Evolutionary conservation across 805 yeast genomes (phyloP).

Genomic region (Wickerhamiella qilinensis): DNA sequence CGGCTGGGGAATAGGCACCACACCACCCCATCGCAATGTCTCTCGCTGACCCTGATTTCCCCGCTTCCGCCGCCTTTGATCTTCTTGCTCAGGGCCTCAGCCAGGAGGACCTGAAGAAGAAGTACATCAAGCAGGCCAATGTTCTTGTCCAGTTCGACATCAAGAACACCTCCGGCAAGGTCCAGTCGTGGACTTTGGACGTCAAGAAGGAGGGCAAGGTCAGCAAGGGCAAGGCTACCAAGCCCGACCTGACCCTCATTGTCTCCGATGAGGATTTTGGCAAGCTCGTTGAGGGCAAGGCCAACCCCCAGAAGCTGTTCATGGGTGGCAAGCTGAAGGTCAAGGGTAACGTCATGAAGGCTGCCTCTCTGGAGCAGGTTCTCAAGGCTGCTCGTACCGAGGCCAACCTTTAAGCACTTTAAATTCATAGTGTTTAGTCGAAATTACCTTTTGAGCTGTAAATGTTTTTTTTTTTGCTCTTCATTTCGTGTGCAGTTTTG

Average conservation of each 20-base stretch:
- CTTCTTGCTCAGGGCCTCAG: constrained; percentile 19
- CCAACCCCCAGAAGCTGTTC: constrained; percentile 71
- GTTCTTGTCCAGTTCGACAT: constrained; percentile 52
- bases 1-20: not conserved
- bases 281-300: constrained; percentile 58
- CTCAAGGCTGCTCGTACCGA: constrained; percentile 38
- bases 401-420: constrained; percentile 28
- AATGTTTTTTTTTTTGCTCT: no score
- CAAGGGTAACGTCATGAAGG: constrained; percentile 85
- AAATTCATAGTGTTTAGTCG: not conserved
- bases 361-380: constrained; percentile 55
- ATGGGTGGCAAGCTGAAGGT: constrained; percentile 74
- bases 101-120: constrained; percentile 18
- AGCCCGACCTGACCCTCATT: constrained; percentile 47
- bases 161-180: constrained; percentile 43
- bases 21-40: constrained; percentile 9
- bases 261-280: constrained; percentile 55
- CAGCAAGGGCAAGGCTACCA: constrained; percentile 26
- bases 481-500: no score
- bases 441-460: not conserved
- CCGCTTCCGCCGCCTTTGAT: constrained; percentile 25
- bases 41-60: constrained; percentile 21
- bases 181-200: constrained; percentile 51
- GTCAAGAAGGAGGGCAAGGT: constrained; percentile 43
- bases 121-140: constrained; percentile 32